Percentiles rank a stretch among this genome's conserved stretches.
These are phyloP conservation scores for Dalbergia oliveri DNA, from an alignment of 306 rosid species.

Conservation along the genomic window DNA sequence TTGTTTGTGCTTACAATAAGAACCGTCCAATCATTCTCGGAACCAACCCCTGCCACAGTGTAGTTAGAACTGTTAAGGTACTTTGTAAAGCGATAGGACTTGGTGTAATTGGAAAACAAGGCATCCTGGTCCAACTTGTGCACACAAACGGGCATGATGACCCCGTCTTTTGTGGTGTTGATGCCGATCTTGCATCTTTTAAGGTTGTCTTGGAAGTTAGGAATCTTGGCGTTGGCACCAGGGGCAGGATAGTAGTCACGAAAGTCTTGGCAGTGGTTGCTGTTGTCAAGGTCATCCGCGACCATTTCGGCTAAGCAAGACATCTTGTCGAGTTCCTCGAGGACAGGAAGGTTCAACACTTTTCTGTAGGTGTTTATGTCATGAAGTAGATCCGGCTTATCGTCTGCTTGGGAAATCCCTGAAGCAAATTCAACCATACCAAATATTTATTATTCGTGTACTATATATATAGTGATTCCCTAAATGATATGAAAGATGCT, in stretches of 20 bases:
- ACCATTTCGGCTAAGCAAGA: slow-evolving; percentile 67
- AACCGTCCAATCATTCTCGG: slow-evolving; percentile 79
- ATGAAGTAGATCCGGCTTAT: slow-evolving; percentile 59
- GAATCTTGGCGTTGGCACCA: slow-evolving; percentile 31
- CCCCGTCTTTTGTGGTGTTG: slow-evolving; percentile 61
- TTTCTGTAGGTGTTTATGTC: slow-evolving; percentile 72
- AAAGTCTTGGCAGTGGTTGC: slow-evolving; percentile 49
- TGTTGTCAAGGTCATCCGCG: slow-evolving; percentile 57
- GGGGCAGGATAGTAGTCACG: slow-evolving; percentile 47
- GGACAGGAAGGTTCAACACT: slow-evolving; percentile 48
- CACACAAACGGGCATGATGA: slow-evolving; percentile 68
- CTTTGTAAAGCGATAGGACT: slow-evolving; percentile 43
- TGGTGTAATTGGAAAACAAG: slow-evolving; percentile 57
- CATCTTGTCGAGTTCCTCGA: slow-evolving; percentile 51
- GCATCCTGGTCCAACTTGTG: slow-evolving; percentile 39
- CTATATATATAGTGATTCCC: too few relatives aligned
- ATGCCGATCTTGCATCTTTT: slow-evolving; percentile 59
- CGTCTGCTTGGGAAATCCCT: slow-evolving; percentile 44
- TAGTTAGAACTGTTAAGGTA: slow-evolving; percentile 67
- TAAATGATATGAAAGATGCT: too few relatives aligned
- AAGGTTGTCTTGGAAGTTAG: slow-evolving; percentile 45
- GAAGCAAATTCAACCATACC: not conserved
- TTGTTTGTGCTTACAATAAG: slow-evolving; percentile 60
- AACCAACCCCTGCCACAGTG: slow-evolving; percentile 69
- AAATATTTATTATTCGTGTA: not conserved